Evolutionary conservation across 176 grass and related monocot genomes (phyloP).

Genomic region (Carex littledalei): DNA sequence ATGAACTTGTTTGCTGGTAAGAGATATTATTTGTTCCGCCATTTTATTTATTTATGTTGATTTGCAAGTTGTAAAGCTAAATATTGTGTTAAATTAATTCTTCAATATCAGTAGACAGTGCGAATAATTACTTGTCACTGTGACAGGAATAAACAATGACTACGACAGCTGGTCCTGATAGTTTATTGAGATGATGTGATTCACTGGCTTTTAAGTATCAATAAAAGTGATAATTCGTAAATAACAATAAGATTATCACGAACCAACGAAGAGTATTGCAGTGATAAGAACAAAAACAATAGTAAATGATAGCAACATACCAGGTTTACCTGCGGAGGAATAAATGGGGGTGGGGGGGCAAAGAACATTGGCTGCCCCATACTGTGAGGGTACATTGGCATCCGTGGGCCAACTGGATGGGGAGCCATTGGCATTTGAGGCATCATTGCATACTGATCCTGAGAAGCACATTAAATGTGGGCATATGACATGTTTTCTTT

Average conservation of each 20-base stretch:
- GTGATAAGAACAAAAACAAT: not conserved
- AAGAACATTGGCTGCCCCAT: slow-evolving; percentile 88
- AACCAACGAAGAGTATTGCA: not conserved
- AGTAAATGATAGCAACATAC: not conserved
- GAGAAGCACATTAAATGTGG: not conserved
- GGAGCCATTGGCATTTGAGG: slow-evolving; percentile 59
- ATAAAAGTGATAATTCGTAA: not conserved
- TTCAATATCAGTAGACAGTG: not conserved
- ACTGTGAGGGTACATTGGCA: slow-evolving; percentile 79
- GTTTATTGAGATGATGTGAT: not conserved
- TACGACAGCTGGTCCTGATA: not conserved
- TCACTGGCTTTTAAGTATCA: not conserved
- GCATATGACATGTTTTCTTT: not conserved
- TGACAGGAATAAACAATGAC: not conserved
- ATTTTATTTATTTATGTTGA: slow-evolving; percentile 2
- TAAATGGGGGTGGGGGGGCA: slow-evolving; percentile 75
- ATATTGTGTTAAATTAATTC: not conserved
- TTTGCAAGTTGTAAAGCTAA: not conserved
- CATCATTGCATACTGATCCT: slow-evolving; percentile 84
- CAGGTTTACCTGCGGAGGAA: slow-evolving; percentile 60
- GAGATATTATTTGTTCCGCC: not conserved
- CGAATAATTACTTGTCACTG: not conserved
- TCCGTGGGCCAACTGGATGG: slow-evolving; percentile 52
- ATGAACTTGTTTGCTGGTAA: not conserved
- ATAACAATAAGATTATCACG: not conserved